Conservation (phyloP, 2,329 filamentous ascomycete species). For the Penicillium rolfsii region DNA sequence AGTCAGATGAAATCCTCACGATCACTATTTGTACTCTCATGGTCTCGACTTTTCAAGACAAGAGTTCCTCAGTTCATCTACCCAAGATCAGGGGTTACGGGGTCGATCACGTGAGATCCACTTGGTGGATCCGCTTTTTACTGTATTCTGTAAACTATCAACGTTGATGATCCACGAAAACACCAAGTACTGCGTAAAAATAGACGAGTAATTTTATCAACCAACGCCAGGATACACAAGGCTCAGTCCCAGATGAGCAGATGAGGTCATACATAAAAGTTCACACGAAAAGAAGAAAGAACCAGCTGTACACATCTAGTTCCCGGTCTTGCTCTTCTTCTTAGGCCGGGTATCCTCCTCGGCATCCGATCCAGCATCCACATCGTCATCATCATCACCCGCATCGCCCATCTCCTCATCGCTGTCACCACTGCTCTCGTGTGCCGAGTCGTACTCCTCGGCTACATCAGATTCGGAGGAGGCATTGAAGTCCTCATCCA, state of each 20-base stretch:
- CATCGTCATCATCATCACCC: conserved; percentile 36
- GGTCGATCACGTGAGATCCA: conserved; percentile 26
- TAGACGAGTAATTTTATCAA: neutral
- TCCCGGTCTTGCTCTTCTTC: conserved; percentile 63
- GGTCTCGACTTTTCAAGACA: neutral
- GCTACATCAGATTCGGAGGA: conserved; percentile 94
- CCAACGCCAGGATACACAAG: conserved; percentile 2
- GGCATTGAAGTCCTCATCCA: conserved; percentile 93
- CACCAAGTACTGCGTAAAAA: too few species aligned
- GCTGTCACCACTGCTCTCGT: conserved; percentile 77
- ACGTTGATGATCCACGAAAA: neutral
- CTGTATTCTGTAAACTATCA: neutral
- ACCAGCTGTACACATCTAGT: conserved; percentile 34
- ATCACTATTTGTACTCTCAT: neutral
- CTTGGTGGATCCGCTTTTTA: conserved; percentile 13
- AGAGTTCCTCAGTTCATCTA: too few species aligned
- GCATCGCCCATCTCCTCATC: conserved; percentile 63
- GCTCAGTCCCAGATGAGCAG: neutral
- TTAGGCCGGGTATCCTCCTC: conserved; percentile 61
- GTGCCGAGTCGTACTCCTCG: conserved; percentile 90
- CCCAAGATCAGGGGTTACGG: conserved; percentile 28
- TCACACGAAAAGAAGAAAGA: neutral
- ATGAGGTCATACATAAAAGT: neutral
- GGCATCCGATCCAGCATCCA: conserved; percentile 38
- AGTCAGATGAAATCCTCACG: neutral